These are phyloP conservation scores for Globisporangium paroecandrum DNA, from an alignment of 352 stramenopile species.

Conservation along the genomic window DNA sequence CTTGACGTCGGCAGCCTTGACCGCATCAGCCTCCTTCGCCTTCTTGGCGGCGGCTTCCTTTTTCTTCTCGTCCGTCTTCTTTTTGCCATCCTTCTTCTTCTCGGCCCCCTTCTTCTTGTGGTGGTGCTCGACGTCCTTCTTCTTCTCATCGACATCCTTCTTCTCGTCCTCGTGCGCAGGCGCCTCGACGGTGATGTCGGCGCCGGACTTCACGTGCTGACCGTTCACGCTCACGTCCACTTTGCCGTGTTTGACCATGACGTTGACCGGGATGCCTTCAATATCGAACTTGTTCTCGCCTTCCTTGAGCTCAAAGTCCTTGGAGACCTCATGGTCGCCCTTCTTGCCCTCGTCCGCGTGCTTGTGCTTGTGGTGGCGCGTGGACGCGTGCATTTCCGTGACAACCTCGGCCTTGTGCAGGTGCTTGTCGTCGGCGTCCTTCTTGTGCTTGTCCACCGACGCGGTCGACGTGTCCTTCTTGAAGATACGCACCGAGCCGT, in stretches of 20 bases:
- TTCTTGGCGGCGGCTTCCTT: constrained; percentile 11
- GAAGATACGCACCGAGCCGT: constrained; percentile 45
- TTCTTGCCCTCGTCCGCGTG: background rate
- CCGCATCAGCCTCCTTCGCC: constrained; percentile 8
- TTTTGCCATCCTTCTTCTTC: constrained; percentile 9
- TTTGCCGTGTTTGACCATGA: constrained; percentile 16
- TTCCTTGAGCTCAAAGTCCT: constrained; percentile 19
- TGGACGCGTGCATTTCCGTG: constrained; percentile 12
- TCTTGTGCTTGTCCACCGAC: constrained; percentile 9
- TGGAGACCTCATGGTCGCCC: constrained; percentile 9
- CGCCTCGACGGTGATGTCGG: constrained; percentile 11
- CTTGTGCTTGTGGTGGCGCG: constrained; percentile 14
- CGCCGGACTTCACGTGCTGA: constrained; percentile 16
- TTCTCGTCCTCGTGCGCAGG: constrained; percentile 1
- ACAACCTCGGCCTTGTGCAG: constrained; percentile 9
- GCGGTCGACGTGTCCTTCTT: constrained; percentile 9
- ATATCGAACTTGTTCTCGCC: constrained; percentile 18
- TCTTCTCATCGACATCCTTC: background rate
- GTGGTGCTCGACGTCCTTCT: background rate
- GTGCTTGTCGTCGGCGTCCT: constrained; percentile 16
- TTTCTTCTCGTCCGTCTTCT: constrained; percentile 20
- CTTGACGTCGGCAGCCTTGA: constrained; percentile 10
- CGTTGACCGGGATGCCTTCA: constrained; percentile 15
- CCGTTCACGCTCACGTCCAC: constrained; percentile 17
- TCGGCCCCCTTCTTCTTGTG: constrained; percentile 9